Evolutionary conservation across 257 asterid species (phyloP).

Genomic region (Solanum peruvianum): DNA sequence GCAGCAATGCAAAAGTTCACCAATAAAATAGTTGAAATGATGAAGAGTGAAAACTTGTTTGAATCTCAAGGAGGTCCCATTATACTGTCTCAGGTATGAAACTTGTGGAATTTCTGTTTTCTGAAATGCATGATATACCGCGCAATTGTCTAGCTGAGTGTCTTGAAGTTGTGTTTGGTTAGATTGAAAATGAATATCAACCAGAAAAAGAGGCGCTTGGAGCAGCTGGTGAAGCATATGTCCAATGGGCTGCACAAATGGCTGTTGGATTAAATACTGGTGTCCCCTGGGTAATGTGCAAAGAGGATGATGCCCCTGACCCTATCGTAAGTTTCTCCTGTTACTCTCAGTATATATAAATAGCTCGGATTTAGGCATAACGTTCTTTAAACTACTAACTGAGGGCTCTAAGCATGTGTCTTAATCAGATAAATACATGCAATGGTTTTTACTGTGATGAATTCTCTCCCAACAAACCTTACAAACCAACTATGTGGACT

Average conservation of each 20-base stretch:
- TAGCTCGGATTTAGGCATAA: not conserved
- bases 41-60: conserved; percentile 51
- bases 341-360: not conserved
- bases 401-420: not conserved
- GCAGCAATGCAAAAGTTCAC: conserved; percentile 55
- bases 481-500: conserved; percentile 65
- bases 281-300: conserved; percentile 78
- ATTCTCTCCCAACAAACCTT: conserved; percentile 53
- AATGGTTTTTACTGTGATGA: conserved; percentile 61
- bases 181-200: conserved; percentile 73
- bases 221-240: conserved; percentile 41
- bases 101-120: not conserved
- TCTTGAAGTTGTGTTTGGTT: not conserved
- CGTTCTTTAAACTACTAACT: not conserved
- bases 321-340: conserved; percentile 29
- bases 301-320: conserved; percentile 66
- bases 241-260: conserved; percentile 65
- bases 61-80: conserved; percentile 74
- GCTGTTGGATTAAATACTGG: conserved; percentile 55
- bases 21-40: conserved; percentile 45
- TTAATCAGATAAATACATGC: conserved; percentile 50
- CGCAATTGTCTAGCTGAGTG: not conserved
- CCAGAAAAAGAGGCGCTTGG: conserved; percentile 31
- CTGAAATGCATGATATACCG: not conserved
- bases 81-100: conserved; percentile 54